Evolutionary conservation across 495 filamentous ascomycete genomes (phyloP), one percentile per base, ranked within the genome.

Genomic region (Tuber calosporum): DNA sequence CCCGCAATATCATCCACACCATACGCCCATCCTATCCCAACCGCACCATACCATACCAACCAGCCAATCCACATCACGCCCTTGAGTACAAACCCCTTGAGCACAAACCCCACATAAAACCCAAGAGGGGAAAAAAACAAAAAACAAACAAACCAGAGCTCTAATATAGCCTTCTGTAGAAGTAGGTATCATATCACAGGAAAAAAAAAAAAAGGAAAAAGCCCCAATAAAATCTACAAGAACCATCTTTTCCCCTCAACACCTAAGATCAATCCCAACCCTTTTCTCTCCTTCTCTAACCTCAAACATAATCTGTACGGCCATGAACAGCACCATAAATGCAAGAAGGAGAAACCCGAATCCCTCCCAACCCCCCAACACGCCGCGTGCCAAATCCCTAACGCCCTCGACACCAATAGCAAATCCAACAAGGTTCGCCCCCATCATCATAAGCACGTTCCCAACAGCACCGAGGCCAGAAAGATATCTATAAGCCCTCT

Each of bases 291-390:
- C 86, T 84, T 97, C 91, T 69, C 95, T 84, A 67, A 94, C 87
- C 86, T 99, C 96, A 85, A 97, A 97, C 95, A 98, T 99, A 74
- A 97, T 84, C 85, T 97, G 94, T 26, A 90, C 88, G 22, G 91
- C 94, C 4, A 94, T 89, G 81, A 97, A 99, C 19, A 98, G 80
- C 58, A 87, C 87, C 38, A 79, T 82, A 77, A 89, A 94, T 30
- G 93, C 91, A 0, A 85, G 84, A 5, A 87, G 80, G 68, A 97
- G 81, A 80, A 97, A 98, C 4, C 86, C 84, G 15, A 93, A 75
- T n/a, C 92, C 89, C 88, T 67, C 75, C 39, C 26, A 78, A 6
- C 68, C 79, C 66, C 83, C 78, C 45, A 78, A 71, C 62, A 70
- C 38, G 83, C 92, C 94, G 45, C 86, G 83, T 45, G 96, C 81